Evolutionary conservation across 768 basidiomycete species (phyloP).

Genomic region (Symmetrospora coprosmae): DNA sequence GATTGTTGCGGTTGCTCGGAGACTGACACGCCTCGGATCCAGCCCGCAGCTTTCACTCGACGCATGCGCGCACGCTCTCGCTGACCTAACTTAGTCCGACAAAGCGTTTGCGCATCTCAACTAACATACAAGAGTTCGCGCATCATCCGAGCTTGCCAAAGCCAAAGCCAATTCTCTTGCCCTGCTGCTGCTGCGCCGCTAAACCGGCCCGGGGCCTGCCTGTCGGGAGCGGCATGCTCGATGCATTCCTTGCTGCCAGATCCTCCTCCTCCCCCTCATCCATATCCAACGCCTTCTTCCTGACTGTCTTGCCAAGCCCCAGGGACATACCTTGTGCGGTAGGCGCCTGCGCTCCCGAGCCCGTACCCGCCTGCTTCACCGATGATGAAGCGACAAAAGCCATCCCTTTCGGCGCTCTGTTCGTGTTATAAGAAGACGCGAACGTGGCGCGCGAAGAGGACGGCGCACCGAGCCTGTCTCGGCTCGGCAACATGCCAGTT

Average conservation of each 20-base stretch:
- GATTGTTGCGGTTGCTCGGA: too few species aligned
- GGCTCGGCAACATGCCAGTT: too few species aligned
- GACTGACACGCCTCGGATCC: too few species aligned
- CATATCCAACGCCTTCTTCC: slow-evolving; percentile 12
- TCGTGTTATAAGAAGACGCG: too few species aligned
- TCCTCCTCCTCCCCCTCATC: slow-evolving; percentile 4
- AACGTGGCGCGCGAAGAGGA: too few species aligned
- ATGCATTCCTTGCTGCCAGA: background rate
- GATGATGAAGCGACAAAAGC: background rate
- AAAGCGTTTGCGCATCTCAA: background rate
- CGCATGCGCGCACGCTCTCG: too few species aligned
- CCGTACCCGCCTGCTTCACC: too few species aligned
- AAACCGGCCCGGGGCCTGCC: background rate
- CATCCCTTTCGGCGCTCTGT: slow-evolving; percentile 5
- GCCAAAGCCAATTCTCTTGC: background rate
- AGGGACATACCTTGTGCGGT: background rate
- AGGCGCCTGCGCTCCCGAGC: too few species aligned
- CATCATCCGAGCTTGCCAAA: slow-evolving; percentile 3
- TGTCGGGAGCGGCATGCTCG: background rate
- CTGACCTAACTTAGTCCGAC: background rate
- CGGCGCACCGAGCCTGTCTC: too few species aligned
- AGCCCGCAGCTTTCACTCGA: too few species aligned
- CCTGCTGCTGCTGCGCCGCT: background rate
- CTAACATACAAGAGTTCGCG: background rate
- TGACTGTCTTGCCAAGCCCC: background rate